phyloP scores from a whole-genome alignment of 1,284 basidiomycete species.

The Lignosus rhinocerotis region DNA sequence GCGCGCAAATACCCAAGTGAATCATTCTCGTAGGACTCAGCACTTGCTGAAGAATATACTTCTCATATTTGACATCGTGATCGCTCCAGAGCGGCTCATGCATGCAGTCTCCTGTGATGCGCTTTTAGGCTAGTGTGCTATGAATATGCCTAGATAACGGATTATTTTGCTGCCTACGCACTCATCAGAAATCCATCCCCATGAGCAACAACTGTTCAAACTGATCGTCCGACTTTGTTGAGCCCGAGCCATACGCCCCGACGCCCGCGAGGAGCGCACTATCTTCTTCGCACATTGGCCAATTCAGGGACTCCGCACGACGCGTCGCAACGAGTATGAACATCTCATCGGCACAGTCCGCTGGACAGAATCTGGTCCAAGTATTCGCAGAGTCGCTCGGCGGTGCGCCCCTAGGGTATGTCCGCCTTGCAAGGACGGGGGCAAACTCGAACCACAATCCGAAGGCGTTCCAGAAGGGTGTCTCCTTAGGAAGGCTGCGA shows the following conservation, averaged over 20 bases:
- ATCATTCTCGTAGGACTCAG: no score
- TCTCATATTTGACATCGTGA: no score
- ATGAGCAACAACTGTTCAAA: slow-evolving; percentile 72
- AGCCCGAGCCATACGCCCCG: slow-evolving; percentile 44
- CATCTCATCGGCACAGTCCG: slow-evolving; percentile 41
- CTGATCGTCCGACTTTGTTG: slow-evolving; percentile 58
- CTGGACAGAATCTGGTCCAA: slow-evolving; percentile 31
- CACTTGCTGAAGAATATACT: no score
- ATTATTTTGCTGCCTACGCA: not conserved
- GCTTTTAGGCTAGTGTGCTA: no score
- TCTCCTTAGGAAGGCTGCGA: slow-evolving; percentile 75
- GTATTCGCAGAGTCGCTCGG: not conserved
- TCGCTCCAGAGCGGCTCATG: no score
- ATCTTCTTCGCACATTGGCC: slow-evolving; percentile 57
- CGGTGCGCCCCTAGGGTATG: not conserved
- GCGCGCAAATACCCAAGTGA: no score
- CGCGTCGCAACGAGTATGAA: slow-evolving; percentile 66
- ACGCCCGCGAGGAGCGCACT: slow-evolving; percentile 55
- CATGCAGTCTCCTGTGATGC: no score
- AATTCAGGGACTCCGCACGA: slow-evolving; percentile 52
- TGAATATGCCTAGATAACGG: no score
- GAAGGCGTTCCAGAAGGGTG: slow-evolving; percentile 80
- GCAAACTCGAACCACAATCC: slow-evolving; percentile 79
- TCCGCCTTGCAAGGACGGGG: slow-evolving; percentile 51
- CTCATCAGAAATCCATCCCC: slow-evolving; percentile 24